Conservation (phyloP, 2,329 filamentous ascomycete species). For the Aureobasidium vineae region DNA sequence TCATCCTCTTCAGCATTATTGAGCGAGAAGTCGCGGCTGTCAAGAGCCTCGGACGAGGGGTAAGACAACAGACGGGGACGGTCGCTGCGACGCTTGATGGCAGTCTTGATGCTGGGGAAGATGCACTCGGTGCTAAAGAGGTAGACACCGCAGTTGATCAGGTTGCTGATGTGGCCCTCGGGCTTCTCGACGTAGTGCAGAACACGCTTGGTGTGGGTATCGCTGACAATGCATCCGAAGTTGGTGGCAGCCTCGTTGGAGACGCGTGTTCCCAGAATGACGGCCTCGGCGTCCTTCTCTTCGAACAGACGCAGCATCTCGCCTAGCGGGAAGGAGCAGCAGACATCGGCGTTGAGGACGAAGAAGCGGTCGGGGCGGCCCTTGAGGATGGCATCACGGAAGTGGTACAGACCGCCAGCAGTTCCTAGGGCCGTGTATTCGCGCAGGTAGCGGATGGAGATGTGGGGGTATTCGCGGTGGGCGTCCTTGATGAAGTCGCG, state of each 20-base stretch:
- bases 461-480: conserved; percentile 76
- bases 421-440: conserved; percentile 97
- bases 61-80: conserved; percentile 91
- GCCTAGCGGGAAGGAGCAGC: conserved; percentile 93
- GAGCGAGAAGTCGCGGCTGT: conserved; percentile 54
- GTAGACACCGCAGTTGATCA: conserved; percentile 99
- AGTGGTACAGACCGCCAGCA: conserved; percentile 95
- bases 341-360: conserved; percentile 96
- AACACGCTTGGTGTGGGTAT: conserved; percentile 89
- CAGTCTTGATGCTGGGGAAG: conserved; percentile 90
- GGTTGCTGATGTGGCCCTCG: conserved; percentile 93
- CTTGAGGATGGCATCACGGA: conserved; percentile 98
- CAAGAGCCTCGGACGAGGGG: conserved; percentile 91
- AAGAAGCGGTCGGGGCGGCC: conserved; percentile 93
- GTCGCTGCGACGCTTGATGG: conserved; percentile 93
- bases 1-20: conserved; percentile 59
- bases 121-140: conserved; percentile 94
- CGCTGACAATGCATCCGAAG: conserved; percentile 97
- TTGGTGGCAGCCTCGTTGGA: conserved; percentile 88
- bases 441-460: conserved; percentile 91
- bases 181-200: conserved; percentile 99
- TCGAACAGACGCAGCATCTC: conserved; percentile 95
- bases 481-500: conserved; percentile 97
- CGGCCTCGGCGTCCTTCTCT: conserved; percentile 92
- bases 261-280: conserved; percentile 91